phyloP scores from a whole-genome alignment of 2,329 filamentous ascomycete species.

The Epichloe coenophiala region DNA sequence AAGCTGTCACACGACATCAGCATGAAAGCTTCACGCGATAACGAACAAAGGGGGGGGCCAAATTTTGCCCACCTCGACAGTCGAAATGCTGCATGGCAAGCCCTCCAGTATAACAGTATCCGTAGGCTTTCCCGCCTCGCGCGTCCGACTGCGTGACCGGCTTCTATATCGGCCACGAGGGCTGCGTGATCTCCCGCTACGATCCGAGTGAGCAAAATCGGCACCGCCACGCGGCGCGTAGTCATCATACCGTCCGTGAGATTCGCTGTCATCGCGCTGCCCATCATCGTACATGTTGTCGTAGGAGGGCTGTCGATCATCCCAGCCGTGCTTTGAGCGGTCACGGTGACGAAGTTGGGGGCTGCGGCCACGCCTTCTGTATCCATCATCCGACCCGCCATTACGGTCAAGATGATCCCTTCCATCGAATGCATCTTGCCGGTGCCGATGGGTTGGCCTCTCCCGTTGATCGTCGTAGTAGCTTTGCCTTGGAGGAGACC shows the following conservation, averaged over 20 bases:
- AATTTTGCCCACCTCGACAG: slow-evolving; percentile 30
- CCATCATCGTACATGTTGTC: slow-evolving; percentile 26
- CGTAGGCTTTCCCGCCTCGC: slow-evolving; percentile 28
- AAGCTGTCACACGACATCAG: slow-evolving; percentile 14
- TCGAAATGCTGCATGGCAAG: slow-evolving; percentile 32
- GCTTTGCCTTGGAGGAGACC: slow-evolving; percentile 28
- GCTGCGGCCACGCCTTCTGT: slow-evolving; percentile 11
- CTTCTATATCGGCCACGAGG: slow-evolving; percentile 16
- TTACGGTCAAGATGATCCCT: slow-evolving; percentile 12
- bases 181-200: slow-evolving; percentile 13
- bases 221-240: slow-evolving; percentile 8
- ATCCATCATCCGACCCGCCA: slow-evolving; percentile 16
- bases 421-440: slow-evolving; percentile 13
- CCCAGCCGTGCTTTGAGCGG: slow-evolving; percentile 14
- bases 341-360: slow-evolving; percentile 7
- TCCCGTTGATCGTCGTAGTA: slow-evolving; percentile 21
- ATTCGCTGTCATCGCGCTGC: slow-evolving; percentile 12
- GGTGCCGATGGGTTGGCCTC: slow-evolving; percentile 13
- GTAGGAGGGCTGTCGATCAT: slow-evolving; percentile 18
- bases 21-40: background rate
- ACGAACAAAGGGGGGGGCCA: slow-evolving; percentile 1
- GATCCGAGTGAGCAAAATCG: slow-evolving; percentile 1
- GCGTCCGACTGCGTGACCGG: slow-evolving; percentile 21
- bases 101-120: slow-evolving; percentile 43
- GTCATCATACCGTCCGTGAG: slow-evolving; percentile 10